Evolutionary conservation across 768 basidiomycete species (phyloP), one percentile per base, ranked within the genome.

Genomic region (Epithele typhae): DNA sequence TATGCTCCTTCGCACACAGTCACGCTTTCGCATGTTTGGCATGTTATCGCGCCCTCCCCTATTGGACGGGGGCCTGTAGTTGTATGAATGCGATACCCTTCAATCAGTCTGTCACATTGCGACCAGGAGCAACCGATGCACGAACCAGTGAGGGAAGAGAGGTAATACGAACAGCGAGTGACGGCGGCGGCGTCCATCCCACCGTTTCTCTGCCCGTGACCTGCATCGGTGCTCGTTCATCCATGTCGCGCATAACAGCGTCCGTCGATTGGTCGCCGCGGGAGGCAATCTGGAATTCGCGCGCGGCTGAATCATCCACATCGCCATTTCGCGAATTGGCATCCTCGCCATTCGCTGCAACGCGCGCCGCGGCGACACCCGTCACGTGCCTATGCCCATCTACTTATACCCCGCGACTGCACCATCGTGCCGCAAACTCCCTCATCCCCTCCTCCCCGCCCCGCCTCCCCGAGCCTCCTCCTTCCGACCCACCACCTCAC

Each of bases 321-420:
- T 30, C 27, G 41, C 41, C 41, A 14, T n/a, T 36, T 30, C 38
- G 36, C 48, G 44, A 43, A 49, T 53, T 43, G 37, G 24, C 24
- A 18, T 7, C 11, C 37, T 19, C 37, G 37, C 52, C 44, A 53
- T 53, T 53, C 52, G 50, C 44, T 49, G 45, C 33, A 10, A 23
- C 30, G 38, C 21, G 14, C 17, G 25, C 24, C n/a, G 38, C 43
- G 38, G 32, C 30, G 11, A 25, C 10, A 8, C 15, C 24, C 45
- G 39, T 59, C 54, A 56, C 57, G 53, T 59, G 48, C 44, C 25
- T 37, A 38, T n/a, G n/a, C n/a, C 18, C 40, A 17, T 40, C 49
- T 59, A 59, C 58, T 56, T 59, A 59, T 56, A 59, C 53, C 48
- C 37, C 48, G 49, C 51, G 39, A 43, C 22, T 14, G 35, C 45